Percentiles rank a stretch among this genome's conserved stretches.
Evolutionary conservation across 306 rosid genomes (phyloP).

Genomic region (Nissolia schottii): DNA sequence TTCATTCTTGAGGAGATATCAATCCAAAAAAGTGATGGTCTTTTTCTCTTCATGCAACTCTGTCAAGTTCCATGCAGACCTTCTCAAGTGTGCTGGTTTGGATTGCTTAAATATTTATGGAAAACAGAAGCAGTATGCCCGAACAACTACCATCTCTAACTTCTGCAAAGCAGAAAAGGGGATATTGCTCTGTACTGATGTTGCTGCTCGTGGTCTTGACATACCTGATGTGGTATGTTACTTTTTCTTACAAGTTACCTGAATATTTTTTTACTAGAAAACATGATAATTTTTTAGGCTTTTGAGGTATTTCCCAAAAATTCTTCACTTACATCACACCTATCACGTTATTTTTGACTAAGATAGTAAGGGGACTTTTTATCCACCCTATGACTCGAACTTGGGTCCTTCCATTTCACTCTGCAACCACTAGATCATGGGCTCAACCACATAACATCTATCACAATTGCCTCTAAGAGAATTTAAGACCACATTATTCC

Average conservation of each 20-base stretch:
- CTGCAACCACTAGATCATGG: too few species aligned
- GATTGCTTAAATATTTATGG: slow-evolving; percentile 88
- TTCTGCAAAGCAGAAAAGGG: slow-evolving; percentile 88
- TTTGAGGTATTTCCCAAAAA: not conserved
- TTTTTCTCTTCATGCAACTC: slow-evolving; percentile 97
- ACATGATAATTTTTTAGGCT: not conserved
- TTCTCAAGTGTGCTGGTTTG: slow-evolving; percentile 62
- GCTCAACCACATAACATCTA: too few species aligned
- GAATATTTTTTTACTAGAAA: not conserved
- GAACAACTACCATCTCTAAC: slow-evolving; percentile 71
- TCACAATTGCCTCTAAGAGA: not conserved
- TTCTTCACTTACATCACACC: not conserved
- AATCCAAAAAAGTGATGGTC: slow-evolving; percentile 87
- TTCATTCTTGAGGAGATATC: slow-evolving; percentile 71
- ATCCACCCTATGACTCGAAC: too few species aligned
- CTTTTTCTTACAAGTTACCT: not conserved
- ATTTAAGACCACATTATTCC: not conserved
- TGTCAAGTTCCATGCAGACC: slow-evolving; percentile 84
- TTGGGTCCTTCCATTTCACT: too few species aligned
- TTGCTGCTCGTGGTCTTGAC: slow-evolving; percentile 96
- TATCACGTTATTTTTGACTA: too few species aligned
- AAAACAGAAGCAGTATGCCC: slow-evolving; percentile 84
- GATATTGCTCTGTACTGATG: slow-evolving; percentile 94
- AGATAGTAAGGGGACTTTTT: too few species aligned
- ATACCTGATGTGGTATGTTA: slow-evolving; percentile 74